These are phyloP conservation scores for Solanum bulbocastanum DNA, from an alignment of 257 asterid species.

Conservation along the genomic window DNA sequence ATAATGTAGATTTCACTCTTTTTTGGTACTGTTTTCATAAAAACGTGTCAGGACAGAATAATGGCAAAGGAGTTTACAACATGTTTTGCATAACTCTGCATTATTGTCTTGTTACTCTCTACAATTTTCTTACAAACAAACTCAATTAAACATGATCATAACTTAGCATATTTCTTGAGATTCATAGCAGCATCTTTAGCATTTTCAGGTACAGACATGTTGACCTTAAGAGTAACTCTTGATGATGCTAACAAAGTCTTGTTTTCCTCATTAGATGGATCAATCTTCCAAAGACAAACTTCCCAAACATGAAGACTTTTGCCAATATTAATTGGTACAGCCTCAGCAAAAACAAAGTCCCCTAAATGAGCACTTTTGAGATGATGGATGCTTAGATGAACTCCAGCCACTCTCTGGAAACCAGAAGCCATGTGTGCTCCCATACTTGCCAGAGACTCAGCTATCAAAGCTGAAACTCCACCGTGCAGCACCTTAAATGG, in stretches of 20 bases:
- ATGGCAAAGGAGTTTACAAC: background rate
- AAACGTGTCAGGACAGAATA: background rate
- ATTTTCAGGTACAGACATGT: constrained; percentile 54
- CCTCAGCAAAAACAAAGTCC: constrained; percentile 63
- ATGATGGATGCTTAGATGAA: constrained; percentile 32
- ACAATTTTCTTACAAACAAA: background rate
- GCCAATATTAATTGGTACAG: constrained; percentile 53
- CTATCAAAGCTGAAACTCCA: constrained; percentile 37
- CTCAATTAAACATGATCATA: constrained; percentile 15
- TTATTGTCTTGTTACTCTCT: background rate
- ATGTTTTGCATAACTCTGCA: background rate
- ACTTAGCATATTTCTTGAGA: constrained; percentile 51
- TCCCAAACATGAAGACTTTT: constrained; percentile 84
- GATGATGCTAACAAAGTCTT: constrained; percentile 52
- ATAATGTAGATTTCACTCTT: background rate
- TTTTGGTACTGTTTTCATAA: background rate
- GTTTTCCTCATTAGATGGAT: constrained; percentile 18
- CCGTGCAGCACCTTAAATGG: constrained; percentile 41
- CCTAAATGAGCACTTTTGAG: constrained; percentile 64
- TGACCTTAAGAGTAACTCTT: constrained; percentile 62
- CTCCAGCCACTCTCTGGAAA: constrained; percentile 30
- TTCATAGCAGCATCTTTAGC: constrained; percentile 34
- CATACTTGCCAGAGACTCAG: constrained; percentile 32
- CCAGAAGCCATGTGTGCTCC: constrained; percentile 39
- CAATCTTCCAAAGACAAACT: constrained; percentile 49